phyloP scores from a whole-genome alignment of 176 grass and related monocot genomes.

The Aegilops tauschii region DNA sequence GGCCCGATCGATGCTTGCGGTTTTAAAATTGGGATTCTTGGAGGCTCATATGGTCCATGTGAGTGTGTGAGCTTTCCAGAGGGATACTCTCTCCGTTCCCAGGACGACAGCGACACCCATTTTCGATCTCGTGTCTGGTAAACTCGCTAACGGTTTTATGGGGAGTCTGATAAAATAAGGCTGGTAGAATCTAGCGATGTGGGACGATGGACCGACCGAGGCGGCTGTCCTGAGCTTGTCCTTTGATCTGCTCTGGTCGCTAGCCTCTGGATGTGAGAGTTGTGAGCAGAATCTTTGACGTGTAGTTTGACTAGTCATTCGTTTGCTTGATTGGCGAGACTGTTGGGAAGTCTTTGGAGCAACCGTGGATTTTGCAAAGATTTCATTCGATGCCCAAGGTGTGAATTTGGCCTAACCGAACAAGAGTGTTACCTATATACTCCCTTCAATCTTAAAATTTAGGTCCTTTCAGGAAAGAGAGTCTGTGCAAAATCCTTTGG shows the following conservation, averaged over 20 bases:
- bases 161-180: constrained; percentile 13
- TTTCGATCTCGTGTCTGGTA: constrained; percentile 34
- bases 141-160: constrained; percentile 41
- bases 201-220: constrained; percentile 11
- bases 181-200: constrained; percentile 22
- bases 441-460: neutral
- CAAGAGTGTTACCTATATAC: neutral
- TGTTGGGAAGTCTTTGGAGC: neutral
- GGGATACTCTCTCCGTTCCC: constrained; percentile 13
- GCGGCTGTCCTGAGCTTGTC: constrained; percentile 25
- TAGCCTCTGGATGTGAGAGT: neutral
- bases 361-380: neutral
- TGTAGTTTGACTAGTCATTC: neutral
- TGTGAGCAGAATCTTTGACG: neutral
- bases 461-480: too few relatives aligned
- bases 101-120: constrained; percentile 24
- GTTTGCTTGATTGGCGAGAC: neutral
- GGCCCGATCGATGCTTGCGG: neutral
- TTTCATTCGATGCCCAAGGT: neutral
- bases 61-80: neutral
- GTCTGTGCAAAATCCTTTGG: too few relatives aligned
- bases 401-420: neutral
- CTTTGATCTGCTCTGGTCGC: neutral
- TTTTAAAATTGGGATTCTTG: constrained; percentile 8
- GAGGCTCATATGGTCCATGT: constrained; percentile 41